Conservation (phyloP, 352 stramenopile genomes). For the Elongisporangium anandrum region DNA sequence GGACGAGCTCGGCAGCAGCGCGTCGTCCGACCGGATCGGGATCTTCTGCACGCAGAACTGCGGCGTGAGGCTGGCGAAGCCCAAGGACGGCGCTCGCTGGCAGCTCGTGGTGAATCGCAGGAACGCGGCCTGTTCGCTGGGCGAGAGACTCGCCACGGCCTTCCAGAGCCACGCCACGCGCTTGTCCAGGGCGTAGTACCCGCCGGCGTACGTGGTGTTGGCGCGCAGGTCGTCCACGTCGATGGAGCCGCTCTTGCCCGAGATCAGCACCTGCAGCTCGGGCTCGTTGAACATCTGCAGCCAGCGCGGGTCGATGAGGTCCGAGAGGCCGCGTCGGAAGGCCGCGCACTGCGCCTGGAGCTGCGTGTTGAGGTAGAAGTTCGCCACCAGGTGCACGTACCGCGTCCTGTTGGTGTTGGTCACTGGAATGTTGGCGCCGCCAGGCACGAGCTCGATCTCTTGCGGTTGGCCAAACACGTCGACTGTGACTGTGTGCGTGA, state of each 20-base stretch:
- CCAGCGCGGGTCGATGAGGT: slow-evolving; percentile 92
- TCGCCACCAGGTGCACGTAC: slow-evolving; percentile 95
- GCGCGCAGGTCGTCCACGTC: slow-evolving; percentile 81
- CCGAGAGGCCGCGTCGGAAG: slow-evolving; percentile 89
- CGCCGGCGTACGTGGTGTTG: slow-evolving; percentile 89
- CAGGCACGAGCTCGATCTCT: slow-evolving; percentile 87
- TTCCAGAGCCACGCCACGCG: slow-evolving; percentile 69
- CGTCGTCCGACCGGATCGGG: slow-evolving; percentile 58
- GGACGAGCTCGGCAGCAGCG: slow-evolving; percentile 89
- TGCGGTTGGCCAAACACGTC: slow-evolving; percentile 86
- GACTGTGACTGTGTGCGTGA: slow-evolving; percentile 90
- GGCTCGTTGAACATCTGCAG: slow-evolving; percentile 95
- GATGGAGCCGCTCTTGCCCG: slow-evolving; percentile 49
- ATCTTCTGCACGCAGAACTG: slow-evolving; percentile 92
- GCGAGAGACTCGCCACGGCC: slow-evolving; percentile 64
- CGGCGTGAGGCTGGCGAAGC: slow-evolving; percentile 91
- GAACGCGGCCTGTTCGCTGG: slow-evolving; percentile 85
- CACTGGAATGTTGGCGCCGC: slow-evolving; percentile 82
- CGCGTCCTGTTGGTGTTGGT: slow-evolving; percentile 92
- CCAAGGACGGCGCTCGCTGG: slow-evolving; percentile 92
- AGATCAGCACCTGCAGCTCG: slow-evolving; percentile 95
- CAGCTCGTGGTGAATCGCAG: slow-evolving; percentile 95
- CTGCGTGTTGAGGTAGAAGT: slow-evolving; percentile 95
- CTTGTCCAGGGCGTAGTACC: slow-evolving; percentile 90
- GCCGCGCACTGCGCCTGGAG: slow-evolving; percentile 90